Base-by-base conservation (phyloP, 2,329 filamentous ascomycete species). In the Sporothrix euskadiensis region DNA sequence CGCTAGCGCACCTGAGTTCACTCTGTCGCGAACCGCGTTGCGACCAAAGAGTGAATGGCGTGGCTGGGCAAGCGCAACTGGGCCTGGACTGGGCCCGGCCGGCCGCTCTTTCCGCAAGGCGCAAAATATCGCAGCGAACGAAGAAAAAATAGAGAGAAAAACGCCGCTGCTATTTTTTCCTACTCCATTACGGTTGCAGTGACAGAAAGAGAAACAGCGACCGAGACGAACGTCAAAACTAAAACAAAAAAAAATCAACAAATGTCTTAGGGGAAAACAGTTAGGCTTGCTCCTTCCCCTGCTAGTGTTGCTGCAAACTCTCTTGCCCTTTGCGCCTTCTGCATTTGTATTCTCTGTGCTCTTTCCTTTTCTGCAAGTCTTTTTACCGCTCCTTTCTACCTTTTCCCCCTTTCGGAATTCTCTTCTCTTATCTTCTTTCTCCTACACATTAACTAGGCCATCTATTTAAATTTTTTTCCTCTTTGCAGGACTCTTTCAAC, bases 11-110 rank as follows among this genome's bases (percentile, higher is more conserved):
- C 26, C 26, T 26, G 26, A 2, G 26, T 2, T 26, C 26, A 26
- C 12, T 63, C 73, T 71, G 70, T 76, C 72, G 73, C 75, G 73
- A 74, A 69, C 52, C 73, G 75, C 75, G 75, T 75, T 73, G 71
- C 41, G 59, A 73, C 56, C 66, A 39, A 49, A 66, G n/a, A 49
- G 44, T 69, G 30, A 44, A 47, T 74, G 61, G 73, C 68, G 73
- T 75, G 73, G 72, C 68, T 73, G 61, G 73, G 71, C 69, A 72
- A 47, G 49, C 65, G 52, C 57, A 57, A 59, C 30, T n/a, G 10
- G 10, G 16, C n/a, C 16, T 59, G 66, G 59, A 41, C 59, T 63
- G 59, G 63, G 6, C 44, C n/a, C 0, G 12, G 14, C 63, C 30
- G 74, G 71, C 71, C 74, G 74, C 73, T 52, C 54, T 66, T 75